Percentiles rank a stretch among this genome's conserved stretches.
Conservation (phyloP, 176 grass and related monocot species). For the Eragrostis nindensis region DNA sequence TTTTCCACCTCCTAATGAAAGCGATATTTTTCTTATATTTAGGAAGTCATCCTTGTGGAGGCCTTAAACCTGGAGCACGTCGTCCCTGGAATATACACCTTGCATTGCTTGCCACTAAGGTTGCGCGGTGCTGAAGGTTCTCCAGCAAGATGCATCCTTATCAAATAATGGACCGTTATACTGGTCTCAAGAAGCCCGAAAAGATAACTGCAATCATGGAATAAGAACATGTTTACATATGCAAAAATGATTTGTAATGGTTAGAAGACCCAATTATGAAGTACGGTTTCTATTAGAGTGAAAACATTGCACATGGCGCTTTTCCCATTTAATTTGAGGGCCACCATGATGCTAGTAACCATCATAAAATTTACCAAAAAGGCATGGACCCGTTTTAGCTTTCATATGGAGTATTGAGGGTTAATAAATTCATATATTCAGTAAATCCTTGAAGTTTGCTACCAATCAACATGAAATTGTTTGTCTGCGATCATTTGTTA, state of each 20-base stretch:
- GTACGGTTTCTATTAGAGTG: background rate
- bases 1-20: background rate
- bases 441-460: too few species aligned
- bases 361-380: too few species aligned
- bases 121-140: conserved; percentile 65
- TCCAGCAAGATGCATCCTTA: conserved; percentile 64
- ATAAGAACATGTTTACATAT: background rate
- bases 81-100: conserved; percentile 44
- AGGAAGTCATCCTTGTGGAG: conserved; percentile 69
- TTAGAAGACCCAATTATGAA: background rate
- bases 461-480: too few species aligned
- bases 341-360: too few species aligned
- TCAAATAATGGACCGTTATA: conserved; percentile 41
- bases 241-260: background rate
- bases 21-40: conserved; percentile 21
- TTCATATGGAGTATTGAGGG: too few species aligned
- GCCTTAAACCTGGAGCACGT: conserved; percentile 57
- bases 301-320: background rate
- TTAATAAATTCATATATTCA: too few species aligned
- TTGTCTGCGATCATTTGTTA: too few species aligned
- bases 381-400: too few species aligned
- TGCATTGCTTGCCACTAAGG: conserved; percentile 73
- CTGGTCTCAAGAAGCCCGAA: background rate
- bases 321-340: too few species aligned
- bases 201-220: background rate